Percentiles rank a stretch among this genome's conserved stretches.
Evolutionary conservation across 2,329 filamentous ascomycete genomes (phyloP).

Genomic region (Neocatenulostroma microsporum): DNA sequence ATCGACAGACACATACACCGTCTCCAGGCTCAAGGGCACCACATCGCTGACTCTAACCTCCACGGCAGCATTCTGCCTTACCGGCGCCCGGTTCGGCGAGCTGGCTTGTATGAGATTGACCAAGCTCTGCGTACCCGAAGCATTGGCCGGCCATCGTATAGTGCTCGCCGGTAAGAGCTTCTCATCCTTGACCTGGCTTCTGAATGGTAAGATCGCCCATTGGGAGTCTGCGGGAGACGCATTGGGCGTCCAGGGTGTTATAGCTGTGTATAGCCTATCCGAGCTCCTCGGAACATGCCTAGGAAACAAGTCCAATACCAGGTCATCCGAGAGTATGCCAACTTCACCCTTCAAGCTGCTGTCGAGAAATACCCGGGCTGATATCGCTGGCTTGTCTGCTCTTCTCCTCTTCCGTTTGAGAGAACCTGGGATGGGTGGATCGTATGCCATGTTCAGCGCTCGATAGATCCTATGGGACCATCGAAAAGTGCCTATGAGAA

Average conservation of each 20-base stretch:
- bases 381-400: slow-evolving; percentile 62
- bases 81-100: slow-evolving; percentile 65
- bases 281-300: slow-evolving; percentile 1
- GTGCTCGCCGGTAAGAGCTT: slow-evolving; percentile 64
- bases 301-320: slow-evolving; percentile 75
- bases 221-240: slow-evolving; percentile 51
- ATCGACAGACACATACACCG: slow-evolving; percentile 79
- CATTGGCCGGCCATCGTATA: slow-evolving; percentile 68
- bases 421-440: slow-evolving; percentile 36
- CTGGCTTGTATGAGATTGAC: slow-evolving; percentile 63
- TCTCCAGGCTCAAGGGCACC: slow-evolving; percentile 69
- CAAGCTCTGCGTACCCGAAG: slow-evolving; percentile 68
- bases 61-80: slow-evolving; percentile 66
- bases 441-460: slow-evolving; percentile 42
- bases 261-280: slow-evolving; percentile 55
- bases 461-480: too few species aligned
- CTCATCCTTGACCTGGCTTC: slow-evolving; percentile 39
- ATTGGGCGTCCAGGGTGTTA: slow-evolving; percentile 63
- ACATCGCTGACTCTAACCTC: slow-evolving; percentile 80
- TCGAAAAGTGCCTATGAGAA: not conserved
- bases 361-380: slow-evolving; percentile 75
- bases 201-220: slow-evolving; percentile 82
- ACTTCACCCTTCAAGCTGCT: slow-evolving; percentile 77
- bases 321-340: slow-evolving; percentile 76
- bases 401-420: slow-evolving; percentile 47